Base-by-base conservation (phyloP, 2,329 filamentous ascomycete genomes). In the Pseudopyricularia cyperi region DNA sequence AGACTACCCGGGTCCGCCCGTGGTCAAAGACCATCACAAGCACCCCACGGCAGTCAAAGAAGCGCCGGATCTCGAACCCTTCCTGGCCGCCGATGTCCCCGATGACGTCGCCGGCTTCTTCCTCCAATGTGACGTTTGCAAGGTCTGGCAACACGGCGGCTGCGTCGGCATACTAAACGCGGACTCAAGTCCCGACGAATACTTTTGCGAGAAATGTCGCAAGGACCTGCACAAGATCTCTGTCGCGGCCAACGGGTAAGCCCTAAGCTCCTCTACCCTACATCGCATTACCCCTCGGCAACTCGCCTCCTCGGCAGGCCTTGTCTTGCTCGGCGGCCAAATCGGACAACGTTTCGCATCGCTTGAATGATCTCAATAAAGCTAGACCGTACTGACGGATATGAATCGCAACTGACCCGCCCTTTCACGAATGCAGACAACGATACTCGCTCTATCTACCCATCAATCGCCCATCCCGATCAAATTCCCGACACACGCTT, bases 101-200 rank as follows among this genome's bases (percentile, higher is more conserved):
- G 89, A 95, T 62, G 91, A 97, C 58, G 77, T 91, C 58, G 93
- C 91, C 46, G 91, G 90, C 51, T 85, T 97, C 68, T 98, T 96
- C 69, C 90, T 98, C 58, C 91, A 97, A 72, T 98, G 93, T 77
- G 93, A 97, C 69, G 76, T 87, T 57, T 98, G 93, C 74, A 94
- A 95, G 66, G 93, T 97, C 57, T 98, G 91, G 93, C 93, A 98
- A 67, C 93, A 98, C 66, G 93, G 93, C 61, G 91, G 90, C 55
- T 98, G 93, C 64, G 91, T 98, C 54, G 91, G 93, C 55, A 95
- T 98, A 62, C 89, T 95, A 72, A 93, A 93, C 59, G 91, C 95
- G 68, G 85, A 87, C 59, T 84, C 86, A 65, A 91, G 88, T 58
- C 93, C 93, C 9, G 91, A 97, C 52, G 90, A 97, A 67, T 98